Base-by-base conservation (phyloP, 1,284 basidiomycete species). In the Salmacisia buchloeana region DNA sequence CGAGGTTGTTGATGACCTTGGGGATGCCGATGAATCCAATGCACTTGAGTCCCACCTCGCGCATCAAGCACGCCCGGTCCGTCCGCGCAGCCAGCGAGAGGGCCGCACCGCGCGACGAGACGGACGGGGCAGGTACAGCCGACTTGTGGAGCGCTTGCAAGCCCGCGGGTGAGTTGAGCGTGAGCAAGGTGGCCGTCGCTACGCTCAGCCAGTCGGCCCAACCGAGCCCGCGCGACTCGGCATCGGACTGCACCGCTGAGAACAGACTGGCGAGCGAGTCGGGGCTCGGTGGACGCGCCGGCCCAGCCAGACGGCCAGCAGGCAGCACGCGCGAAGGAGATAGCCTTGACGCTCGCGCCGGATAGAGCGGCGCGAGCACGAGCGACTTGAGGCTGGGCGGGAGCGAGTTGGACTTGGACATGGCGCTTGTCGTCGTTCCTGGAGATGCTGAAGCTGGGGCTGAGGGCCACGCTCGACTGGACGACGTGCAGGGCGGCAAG, bases 31-130 rank as follows among this genome's bases (percentile, higher is more conserved):
- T 87, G 80, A 96, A 93, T 70, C 93, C 90, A 76, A 89, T 88
- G 74, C 91, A 93, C 83, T 98, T 97, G 78, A 98, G 80, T 3
- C 92, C 92, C 9, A 89, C 87, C 83, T 98, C 94, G 59, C 94
- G 86, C 86, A 97, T 93, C 71, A 93, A 80, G 86, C 89, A 69
- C 1, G 90, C 91, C 72, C 85, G 72, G 21, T 77, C 69, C 31
- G 70, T 87, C 78, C 85, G 85, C 68, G 88, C 83, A 60, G 85
- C 85, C 59, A 84, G 83, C 66, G 83, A 74, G 63, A 86, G 70
- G 69, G 82, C n/a, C n/a, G n/a, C n/a, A n/a, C n/a, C n/a, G n/a
- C n/a, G n/a, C n/a, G n/a, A n/a, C n/a, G n/a, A n/a, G n/a, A n/a
- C n/a, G n/a, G n/a, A n/a, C n/a, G n/a, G 83, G 46, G 77, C 79